These are phyloP conservation scores for Fraxinus dipetala DNA, from an alignment of 305 asterid genomes.

Conservation along the genomic window DNA sequence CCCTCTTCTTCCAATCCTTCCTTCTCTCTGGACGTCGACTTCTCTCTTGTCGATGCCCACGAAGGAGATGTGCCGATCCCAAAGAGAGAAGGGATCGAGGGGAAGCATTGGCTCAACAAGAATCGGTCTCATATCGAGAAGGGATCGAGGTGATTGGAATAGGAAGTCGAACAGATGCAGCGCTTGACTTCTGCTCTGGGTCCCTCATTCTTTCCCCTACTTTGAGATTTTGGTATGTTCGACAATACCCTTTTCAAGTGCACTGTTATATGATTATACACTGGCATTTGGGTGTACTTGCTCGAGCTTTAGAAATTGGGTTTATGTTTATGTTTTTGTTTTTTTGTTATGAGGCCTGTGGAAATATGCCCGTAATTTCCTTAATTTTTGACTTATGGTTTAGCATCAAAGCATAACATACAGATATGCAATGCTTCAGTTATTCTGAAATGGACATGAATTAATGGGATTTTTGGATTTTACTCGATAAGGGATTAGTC, in stretches of 20 bases:
- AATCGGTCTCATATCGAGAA: too few species aligned
- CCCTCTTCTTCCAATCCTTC: too few species aligned
- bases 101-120: too few species aligned
- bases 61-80: too few species aligned
- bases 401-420: neutral
- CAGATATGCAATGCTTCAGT: neutral
- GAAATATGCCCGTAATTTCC: neutral
- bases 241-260: neutral
- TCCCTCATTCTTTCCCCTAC: conserved; percentile 62
- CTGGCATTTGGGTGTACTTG: neutral
- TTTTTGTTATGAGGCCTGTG: neutral
- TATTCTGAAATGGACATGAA: neutral
- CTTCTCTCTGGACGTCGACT: too few species aligned
- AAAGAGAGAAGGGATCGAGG: too few species aligned
- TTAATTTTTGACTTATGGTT: neutral
- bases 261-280: neutral
- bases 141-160: conserved; percentile 76
- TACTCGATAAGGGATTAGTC: neutral
- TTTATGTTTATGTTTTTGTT: neutral
- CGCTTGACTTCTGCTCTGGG: conserved; percentile 67
- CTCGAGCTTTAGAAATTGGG: neutral
- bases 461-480: neutral
- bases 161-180: conserved; percentile 77
- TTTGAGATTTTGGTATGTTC: conserved; percentile 70
- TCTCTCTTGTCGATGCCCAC: too few species aligned